Evolutionary conservation across 164 flowering plant species (phyloP).

Genomic region (Aristolochia contorta): DNA sequence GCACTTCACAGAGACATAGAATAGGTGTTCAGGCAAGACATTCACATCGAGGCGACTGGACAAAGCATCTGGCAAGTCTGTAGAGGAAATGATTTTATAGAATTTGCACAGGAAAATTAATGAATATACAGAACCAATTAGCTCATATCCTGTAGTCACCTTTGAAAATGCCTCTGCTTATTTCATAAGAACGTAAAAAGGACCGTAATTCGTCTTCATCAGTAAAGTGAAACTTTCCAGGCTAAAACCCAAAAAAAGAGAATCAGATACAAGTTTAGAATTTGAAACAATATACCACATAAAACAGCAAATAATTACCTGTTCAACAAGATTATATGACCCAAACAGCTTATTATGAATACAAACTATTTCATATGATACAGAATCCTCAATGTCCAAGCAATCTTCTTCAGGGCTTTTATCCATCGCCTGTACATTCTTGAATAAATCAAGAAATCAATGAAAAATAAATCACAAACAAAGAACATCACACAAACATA

Average conservation of each 20-base stretch:
- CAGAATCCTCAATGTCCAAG: conserved; percentile 42
- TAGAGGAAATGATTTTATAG: conserved; percentile 10
- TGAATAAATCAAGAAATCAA: conserved; percentile 11
- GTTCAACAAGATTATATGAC: conserved; percentile 34
- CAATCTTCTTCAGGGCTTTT: conserved; percentile 45
- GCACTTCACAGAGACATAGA: conserved; percentile 57
- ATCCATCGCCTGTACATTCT: conserved; percentile 26
- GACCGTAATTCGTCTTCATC: conserved; percentile 42
- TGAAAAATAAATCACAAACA: not conserved
- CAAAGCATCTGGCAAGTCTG: conserved; percentile 38
- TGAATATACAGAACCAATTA: not conserved
- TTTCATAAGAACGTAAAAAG: conserved; percentile 50
- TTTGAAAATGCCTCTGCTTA: conserved; percentile 45
- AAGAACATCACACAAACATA: conserved; percentile 6
- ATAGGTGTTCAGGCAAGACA: conserved; percentile 63
- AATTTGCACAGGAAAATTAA: not conserved
- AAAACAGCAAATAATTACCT: conserved; percentile 29
- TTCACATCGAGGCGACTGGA: conserved; percentile 50
- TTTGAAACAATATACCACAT: not conserved
- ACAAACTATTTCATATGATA: conserved; percentile 34
- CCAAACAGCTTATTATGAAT: conserved; percentile 70
- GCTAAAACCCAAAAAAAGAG: conserved; percentile 22
- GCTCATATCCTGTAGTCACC: conserved; percentile 21
- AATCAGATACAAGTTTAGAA: not conserved
- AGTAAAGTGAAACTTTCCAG: conserved; percentile 31